Conservation (phyloP, 306 rosid species). For the Malus sylvestris region DNA sequence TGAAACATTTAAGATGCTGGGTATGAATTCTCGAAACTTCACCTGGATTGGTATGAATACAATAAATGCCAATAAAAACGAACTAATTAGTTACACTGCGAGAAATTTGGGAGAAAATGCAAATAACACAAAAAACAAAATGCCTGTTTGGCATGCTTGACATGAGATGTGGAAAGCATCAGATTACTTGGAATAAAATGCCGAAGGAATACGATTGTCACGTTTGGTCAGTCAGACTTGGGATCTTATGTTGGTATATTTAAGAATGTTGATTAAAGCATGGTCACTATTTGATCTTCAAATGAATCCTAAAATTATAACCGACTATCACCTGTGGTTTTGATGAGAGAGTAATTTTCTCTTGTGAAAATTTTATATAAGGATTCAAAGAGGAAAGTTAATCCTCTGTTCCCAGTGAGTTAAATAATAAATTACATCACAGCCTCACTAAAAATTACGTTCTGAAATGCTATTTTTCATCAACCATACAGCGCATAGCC, state of each 20-base stretch:
- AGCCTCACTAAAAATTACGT: not conserved
- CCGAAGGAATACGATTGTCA: not conserved
- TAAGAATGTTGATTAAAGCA: not conserved
- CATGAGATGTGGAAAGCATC: not conserved
- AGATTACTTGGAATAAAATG: not conserved
- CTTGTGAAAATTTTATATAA: not conserved
- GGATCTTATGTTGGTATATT: not conserved
- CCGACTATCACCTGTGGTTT: not conserved
- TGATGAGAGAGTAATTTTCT: not conserved
- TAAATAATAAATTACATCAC: not conserved
- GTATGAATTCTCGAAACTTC: conserved; percentile 91
- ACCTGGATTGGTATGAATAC: conserved; percentile 35
- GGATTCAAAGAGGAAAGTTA: not conserved
- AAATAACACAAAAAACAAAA: not conserved
- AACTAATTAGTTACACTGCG: not conserved
- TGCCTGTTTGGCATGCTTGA: not conserved
- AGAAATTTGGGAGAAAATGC: not conserved
- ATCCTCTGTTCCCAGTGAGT: not conserved
- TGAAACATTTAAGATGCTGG: conserved; percentile 89
- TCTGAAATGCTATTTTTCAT: not conserved
- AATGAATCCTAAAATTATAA: not conserved
- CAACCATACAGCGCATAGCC: not conserved
- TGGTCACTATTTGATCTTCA: not conserved
- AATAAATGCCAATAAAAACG: not conserved
- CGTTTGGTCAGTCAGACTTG: not conserved